Evolutionary conservation across 352 stramenopile species (phyloP).

Genomic region (Globisporangium ultimum): DNA sequence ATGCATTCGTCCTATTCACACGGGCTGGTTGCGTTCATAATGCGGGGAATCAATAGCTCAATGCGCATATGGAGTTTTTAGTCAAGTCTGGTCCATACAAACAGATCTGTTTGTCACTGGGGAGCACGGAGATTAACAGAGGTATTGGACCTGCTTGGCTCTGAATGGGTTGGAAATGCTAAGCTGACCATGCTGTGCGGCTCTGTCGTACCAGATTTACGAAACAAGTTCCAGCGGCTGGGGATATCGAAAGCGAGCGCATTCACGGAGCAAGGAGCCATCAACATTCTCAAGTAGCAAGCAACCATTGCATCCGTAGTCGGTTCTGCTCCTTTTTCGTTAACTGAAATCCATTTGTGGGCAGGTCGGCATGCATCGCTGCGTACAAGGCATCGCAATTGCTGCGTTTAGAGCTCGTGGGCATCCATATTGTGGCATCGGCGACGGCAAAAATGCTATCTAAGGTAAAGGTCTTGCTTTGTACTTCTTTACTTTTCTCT

Average conservation of each 20-base stretch:
- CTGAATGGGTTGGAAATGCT: background rate
- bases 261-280: slow-evolving; percentile 31
- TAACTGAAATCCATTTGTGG: slow-evolving; percentile 3
- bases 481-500: background rate
- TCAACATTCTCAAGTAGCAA: slow-evolving; percentile 29
- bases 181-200: background rate
- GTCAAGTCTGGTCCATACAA: slow-evolving; percentile 23
- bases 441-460: slow-evolving; percentile 19
- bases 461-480: slow-evolving; percentile 19
- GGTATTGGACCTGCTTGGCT: slow-evolving; percentile 16
- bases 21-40: background rate
- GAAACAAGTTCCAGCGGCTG: slow-evolving; percentile 61
- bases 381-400: slow-evolving; percentile 27
- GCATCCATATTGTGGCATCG: slow-evolving; percentile 21
- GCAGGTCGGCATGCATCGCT: slow-evolving; percentile 23
- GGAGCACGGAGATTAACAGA: slow-evolving; percentile 43
- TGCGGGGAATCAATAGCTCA: slow-evolving; percentile 23
- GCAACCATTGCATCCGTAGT: no score
- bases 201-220: slow-evolving; percentile 27
- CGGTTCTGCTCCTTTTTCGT: no score
- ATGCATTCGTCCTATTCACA: background rate
- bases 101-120: slow-evolving; percentile 48
- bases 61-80: slow-evolving; percentile 49
- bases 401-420: slow-evolving; percentile 32
- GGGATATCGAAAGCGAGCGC: slow-evolving; percentile 40